Conservation (phyloP, 164 flowering plant genomes). For the Tetracentron sinense region DNA sequence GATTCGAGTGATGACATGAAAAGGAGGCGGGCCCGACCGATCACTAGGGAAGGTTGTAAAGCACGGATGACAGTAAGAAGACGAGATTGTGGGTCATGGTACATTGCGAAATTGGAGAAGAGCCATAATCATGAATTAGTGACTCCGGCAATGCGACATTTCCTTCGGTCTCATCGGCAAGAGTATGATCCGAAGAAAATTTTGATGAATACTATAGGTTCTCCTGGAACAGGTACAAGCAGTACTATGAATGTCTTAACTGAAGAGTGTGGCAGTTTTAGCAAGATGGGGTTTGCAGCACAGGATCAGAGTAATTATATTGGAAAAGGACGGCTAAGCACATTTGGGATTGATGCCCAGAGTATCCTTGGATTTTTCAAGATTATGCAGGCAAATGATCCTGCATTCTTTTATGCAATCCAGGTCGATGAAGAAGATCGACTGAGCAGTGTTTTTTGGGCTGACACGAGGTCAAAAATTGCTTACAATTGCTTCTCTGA, state of each 20-base stretch:
- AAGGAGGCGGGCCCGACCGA: slow-evolving; percentile 30
- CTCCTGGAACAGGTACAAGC: slow-evolving; percentile 10
- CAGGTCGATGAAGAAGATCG: slow-evolving; percentile 39
- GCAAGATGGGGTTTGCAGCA: slow-evolving; percentile 17
- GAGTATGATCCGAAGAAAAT: slow-evolving; percentile 19
- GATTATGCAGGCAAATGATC: slow-evolving; percentile 33
- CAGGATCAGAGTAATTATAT: slow-evolving; percentile 23
- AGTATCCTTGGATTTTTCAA: slow-evolving; percentile 30
- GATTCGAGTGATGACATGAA: slow-evolving; percentile 26
- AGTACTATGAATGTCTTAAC: slow-evolving; percentile 7
- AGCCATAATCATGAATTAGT: slow-evolving; percentile 35
- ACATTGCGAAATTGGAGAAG: slow-evolving; percentile 29
- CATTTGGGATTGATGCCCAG: slow-evolving; percentile 34
- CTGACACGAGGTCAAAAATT: slow-evolving; percentile 34
- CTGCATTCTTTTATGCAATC: slow-evolving; percentile 33
- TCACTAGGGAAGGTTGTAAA: slow-evolving; percentile 38
- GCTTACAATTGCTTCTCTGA: slow-evolving; percentile 35
- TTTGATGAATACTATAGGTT: slow-evolving; percentile 3
- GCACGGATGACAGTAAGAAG: slow-evolving; percentile 35
- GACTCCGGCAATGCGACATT: slow-evolving; percentile 31
- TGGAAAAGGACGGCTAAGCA: slow-evolving; percentile 29
- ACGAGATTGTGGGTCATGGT: slow-evolving; percentile 30
- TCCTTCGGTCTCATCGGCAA: slow-evolving; percentile 30
- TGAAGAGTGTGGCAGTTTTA: slow-evolving; percentile 19
- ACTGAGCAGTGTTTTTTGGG: slow-evolving; percentile 41